Conservation (phyloP, 2,329 filamentous ascomycete species). For the Colletotrichum sp. region DNA sequence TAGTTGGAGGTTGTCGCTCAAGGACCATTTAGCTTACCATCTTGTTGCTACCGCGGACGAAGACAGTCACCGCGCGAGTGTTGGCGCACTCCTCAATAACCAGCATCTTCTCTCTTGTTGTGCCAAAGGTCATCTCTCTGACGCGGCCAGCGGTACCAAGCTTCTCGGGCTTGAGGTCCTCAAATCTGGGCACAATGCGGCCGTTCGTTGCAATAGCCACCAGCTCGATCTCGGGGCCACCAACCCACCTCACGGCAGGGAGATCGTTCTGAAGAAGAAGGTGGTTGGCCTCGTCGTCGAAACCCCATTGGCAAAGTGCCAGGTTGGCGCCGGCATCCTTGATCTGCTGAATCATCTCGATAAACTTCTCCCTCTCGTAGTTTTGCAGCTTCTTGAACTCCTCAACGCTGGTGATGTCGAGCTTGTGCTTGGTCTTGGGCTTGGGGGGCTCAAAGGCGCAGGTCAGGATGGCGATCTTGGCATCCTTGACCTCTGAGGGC, state of each 20-base stretch:
- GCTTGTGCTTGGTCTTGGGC: slow-evolving; percentile 99
- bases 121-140: slow-evolving; percentile 94
- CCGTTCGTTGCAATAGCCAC: slow-evolving; percentile 99
- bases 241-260: slow-evolving; percentile 96
- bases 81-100: slow-evolving; percentile 99
- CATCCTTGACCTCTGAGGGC: slow-evolving; percentile 93
- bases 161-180: slow-evolving; percentile 90
- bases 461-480: slow-evolving; percentile 96
- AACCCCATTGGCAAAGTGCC: slow-evolving; percentile 99
- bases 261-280: slow-evolving; percentile 94
- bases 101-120: slow-evolving; percentile 98
- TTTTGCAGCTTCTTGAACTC: slow-evolving; percentile 98
- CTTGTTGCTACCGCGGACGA: slow-evolving; percentile 98
- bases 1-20: slow-evolving; percentile 3
- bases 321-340: slow-evolving; percentile 97
- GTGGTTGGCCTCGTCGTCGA: slow-evolving; percentile 99
- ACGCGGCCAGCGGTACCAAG: slow-evolving; percentile 89
- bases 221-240: slow-evolving; percentile 95
- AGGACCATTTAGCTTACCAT: slow-evolving; percentile 70
- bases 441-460: slow-evolving; percentile 99
- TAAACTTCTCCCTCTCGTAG: slow-evolving; percentile 95
- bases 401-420: slow-evolving; percentile 95
- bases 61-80: slow-evolving; percentile 93
- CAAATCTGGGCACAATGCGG: slow-evolving; percentile 95
- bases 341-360: slow-evolving; percentile 98